Base-by-base conservation (phyloP, 2,329 filamentous ascomycete genomes). In the Penicillium sp. region DNA sequence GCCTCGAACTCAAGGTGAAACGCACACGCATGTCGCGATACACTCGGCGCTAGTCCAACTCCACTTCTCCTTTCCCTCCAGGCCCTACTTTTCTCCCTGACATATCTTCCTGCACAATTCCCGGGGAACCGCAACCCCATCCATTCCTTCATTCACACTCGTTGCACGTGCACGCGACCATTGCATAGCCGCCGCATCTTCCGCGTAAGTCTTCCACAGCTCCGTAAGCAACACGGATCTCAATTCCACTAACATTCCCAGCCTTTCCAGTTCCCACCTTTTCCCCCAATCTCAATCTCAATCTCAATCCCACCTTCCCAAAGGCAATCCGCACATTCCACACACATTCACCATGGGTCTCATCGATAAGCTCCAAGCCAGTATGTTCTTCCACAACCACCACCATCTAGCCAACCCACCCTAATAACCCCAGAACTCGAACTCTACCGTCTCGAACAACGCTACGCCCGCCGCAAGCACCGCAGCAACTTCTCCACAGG, bases 391-490 rank as follows among this genome's bases (percentile, higher is more conserved):
- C 38, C 8, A n/a, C 55, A 11, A 27, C 18, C 34, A 16, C 22
- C 11, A 13, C 27, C 5, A 34, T 6, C 3, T 18, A 32, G 5
- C 7, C 80, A 46, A 27, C 44, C 5, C 84, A 56, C 80, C 82
- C 71, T 81, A 87, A 71, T 81, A 86, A 40, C 16, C 42, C 56
- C 85, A 89, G 80, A 76, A 64, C 80, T 95, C 67, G 92, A 97
- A 81, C 85, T 97, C 69, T 94, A 96, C 81, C 90, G 92, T 46
- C 87, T 97, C 63, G 93, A 97, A 79, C 88, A 97, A 79, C 88
- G 91, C 67, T 97, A 97, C 81, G 95, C 92, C 48, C 89, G 89
- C 68, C 88, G 91, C 72, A 91, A 93, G 67, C 90, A 93, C 65
- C 90, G 93, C 72, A 92, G 87, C 50, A 94, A 90, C 56, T 96